Conservation (phyloP, 2,329 filamentous ascomycete species). For the Aspergillus sp. region DNA sequence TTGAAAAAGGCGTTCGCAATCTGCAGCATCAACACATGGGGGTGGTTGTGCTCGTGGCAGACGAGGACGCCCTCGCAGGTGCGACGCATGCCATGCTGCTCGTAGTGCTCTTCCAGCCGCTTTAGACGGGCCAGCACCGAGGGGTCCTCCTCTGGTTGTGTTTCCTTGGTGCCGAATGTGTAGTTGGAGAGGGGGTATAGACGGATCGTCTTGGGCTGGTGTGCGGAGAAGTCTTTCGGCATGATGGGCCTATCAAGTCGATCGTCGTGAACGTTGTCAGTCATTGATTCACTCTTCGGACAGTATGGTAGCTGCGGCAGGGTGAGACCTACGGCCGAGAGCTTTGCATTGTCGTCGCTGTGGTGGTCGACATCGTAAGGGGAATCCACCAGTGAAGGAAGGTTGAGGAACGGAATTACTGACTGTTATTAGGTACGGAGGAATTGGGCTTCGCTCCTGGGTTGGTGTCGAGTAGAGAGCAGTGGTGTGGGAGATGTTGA, state of each 20-base stretch:
- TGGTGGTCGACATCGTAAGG: conserved; percentile 75
- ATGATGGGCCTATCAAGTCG: conserved; percentile 61
- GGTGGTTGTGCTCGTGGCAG: conserved; percentile 98
- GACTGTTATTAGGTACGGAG: not conserved
- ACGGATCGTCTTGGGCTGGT: conserved; percentile 85
- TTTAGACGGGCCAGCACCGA: conserved; percentile 90
- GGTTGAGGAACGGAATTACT: not conserved
- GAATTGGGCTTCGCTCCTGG: not conserved
- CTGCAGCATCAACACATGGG: conserved; percentile 97
- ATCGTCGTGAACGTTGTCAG: not conserved
- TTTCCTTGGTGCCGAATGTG: conserved; percentile 98
- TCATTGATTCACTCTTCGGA: not conserved
- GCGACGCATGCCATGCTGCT: conserved; percentile 88
- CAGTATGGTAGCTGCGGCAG: too few species aligned
- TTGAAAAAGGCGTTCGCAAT: conserved; percentile 99
- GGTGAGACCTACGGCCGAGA: conserved; percentile 58
- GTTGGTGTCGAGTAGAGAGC: not conserved
- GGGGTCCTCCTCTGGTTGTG: conserved; percentile 94
- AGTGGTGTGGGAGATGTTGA: conserved; percentile 3
- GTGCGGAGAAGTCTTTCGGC: conserved; percentile 80
- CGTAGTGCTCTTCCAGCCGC: conserved; percentile 93
- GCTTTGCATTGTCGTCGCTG: conserved; percentile 72
- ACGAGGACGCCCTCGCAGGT: conserved; percentile 97
- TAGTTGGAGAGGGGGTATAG: conserved; percentile 97
- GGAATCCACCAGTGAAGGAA: not conserved